phyloP scores from a whole-genome alignment of 2,329 filamentous ascomycete genomes.

The Amauroascus verrucosus region DNA sequence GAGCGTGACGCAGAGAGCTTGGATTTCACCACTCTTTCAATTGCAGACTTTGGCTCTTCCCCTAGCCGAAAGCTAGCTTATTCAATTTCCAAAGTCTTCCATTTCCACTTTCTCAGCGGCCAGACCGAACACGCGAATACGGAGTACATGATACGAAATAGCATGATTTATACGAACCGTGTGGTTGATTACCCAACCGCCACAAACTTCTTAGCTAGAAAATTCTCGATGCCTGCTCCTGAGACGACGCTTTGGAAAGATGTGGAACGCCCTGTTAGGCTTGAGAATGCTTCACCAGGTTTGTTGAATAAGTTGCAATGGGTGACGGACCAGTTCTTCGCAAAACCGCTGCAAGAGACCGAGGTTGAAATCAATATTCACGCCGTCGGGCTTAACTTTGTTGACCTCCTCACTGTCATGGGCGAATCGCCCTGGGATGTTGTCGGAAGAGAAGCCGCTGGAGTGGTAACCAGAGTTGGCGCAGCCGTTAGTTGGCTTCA shows the following conservation, averaged over 20 bases:
- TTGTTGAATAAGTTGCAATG: constrained; percentile 9
- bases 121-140: constrained; percentile 16
- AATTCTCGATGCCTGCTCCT: not conserved
- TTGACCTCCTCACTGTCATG: constrained; percentile 17
- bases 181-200: constrained; percentile 17
- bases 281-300: constrained; percentile 4
- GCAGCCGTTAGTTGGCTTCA: constrained; percentile 7
- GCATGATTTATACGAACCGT: constrained; percentile 19
- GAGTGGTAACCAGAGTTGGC: constrained; percentile 13
- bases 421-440: constrained; percentile 8
- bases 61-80: constrained; percentile 8
- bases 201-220: constrained; percentile 10
- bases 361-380: constrained; percentile 22
- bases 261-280: constrained; percentile 4
- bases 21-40: constrained; percentile 20
- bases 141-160: constrained; percentile 19
- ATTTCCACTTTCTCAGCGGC: constrained; percentile 10
- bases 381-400: constrained; percentile 21
- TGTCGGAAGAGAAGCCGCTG: constrained; percentile 13
- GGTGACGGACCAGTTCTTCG: not conserved
- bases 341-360: constrained; percentile 5
- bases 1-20: constrained; percentile 26
- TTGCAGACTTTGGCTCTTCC: constrained; percentile 11
- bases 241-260: constrained; percentile 5
- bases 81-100: constrained; percentile 19